Evolutionary conservation across 306 rosid genomes (phyloP), one percentile per base, ranked within the genome.

Genomic region (Prunus fruticosa): DNA sequence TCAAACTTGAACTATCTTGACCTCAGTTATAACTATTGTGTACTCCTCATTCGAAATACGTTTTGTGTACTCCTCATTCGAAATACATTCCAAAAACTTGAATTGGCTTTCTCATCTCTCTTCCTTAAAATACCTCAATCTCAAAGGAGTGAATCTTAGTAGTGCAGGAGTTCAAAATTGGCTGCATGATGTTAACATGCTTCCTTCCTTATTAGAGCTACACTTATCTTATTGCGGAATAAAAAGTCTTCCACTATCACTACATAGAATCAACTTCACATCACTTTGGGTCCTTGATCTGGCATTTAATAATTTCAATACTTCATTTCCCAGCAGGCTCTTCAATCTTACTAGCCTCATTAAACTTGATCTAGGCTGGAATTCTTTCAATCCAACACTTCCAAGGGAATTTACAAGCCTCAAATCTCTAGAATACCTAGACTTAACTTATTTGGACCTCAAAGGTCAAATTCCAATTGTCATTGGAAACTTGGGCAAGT

Each of bases 101-200:
- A 75, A 23, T 72, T 87, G 87, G 23, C 30, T 78, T 22, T 25
- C 52, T 67, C 83, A 68, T 54, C 88, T 84, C 25, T 54, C 70
- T 56, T 82, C 86, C 30, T 64, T 87, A 41, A 60, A 77, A 51
- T 65, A 84, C 67, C 81, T 87, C 49, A 45, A 51, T 23, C 69
- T 82, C 80, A 0, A 27, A 30, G 25, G 12, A 25, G 50, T 80
- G 15, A 38, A 84, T 38, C 82, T 87, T 71, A 71, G 76, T 20
- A 62, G 9, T 46, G 34, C 27, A 25, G 27, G 27, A 25, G 27
- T 25, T 71, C 10, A 46, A 34, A 34, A 34, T 12, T 84, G 78
- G 85, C 3, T 30, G 0, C 16, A 28, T 27, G 45, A 2, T 27
- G 18, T 86, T 72, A 27, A 27, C 16, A 47, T 64, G 74, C 34